These are phyloP conservation scores for Aaosphaeria arxii DNA, from an alignment of 2,329 filamentous ascomycete genomes.

Conservation along the genomic window DNA sequence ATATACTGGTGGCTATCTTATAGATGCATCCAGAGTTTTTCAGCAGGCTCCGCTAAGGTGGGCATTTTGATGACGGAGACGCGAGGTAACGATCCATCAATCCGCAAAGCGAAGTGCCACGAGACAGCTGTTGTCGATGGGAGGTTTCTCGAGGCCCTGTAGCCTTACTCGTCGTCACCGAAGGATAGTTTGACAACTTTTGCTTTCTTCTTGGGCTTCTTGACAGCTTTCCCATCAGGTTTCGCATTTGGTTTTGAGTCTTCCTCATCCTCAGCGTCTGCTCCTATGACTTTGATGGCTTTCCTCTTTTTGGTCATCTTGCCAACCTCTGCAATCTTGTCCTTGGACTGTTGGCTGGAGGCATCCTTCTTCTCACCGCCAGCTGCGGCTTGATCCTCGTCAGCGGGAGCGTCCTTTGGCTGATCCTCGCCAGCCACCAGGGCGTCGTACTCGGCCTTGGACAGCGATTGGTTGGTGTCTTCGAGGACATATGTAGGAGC, in stretches of 20 bases:
- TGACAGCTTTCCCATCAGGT: slow-evolving; percentile 14
- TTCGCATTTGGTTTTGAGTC: slow-evolving; percentile 3
- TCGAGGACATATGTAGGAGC: slow-evolving; percentile 74
- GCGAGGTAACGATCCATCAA: no score
- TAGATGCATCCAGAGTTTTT: no score
- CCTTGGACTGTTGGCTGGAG: slow-evolving; percentile 15
- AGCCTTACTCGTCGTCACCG: slow-evolving; percentile 30
- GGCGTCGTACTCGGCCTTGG: slow-evolving; percentile 49
- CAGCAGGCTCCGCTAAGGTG: no score
- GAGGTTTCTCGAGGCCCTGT: no score
- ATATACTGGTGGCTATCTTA: no score
- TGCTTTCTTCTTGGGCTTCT: slow-evolving; percentile 35
- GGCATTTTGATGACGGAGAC: no score
- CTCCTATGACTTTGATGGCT: slow-evolving; percentile 32
- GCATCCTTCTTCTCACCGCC: not conserved
- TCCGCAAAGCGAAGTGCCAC: no score
- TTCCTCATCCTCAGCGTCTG: slow-evolving; percentile 21
- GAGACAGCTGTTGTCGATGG: no score
- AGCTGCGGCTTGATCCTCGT: not conserved
- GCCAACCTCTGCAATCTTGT: slow-evolving; percentile 33
- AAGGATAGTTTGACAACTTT: slow-evolving; percentile 38
- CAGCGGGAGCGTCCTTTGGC: slow-evolving; percentile 6
- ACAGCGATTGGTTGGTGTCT: slow-evolving; percentile 62
- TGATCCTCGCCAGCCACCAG: slow-evolving; percentile 33
- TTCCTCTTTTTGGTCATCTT: slow-evolving; percentile 35